phyloP scores from a whole-genome alignment of 306 rosid genomes.

The Macrotyloma uniflorum region DNA sequence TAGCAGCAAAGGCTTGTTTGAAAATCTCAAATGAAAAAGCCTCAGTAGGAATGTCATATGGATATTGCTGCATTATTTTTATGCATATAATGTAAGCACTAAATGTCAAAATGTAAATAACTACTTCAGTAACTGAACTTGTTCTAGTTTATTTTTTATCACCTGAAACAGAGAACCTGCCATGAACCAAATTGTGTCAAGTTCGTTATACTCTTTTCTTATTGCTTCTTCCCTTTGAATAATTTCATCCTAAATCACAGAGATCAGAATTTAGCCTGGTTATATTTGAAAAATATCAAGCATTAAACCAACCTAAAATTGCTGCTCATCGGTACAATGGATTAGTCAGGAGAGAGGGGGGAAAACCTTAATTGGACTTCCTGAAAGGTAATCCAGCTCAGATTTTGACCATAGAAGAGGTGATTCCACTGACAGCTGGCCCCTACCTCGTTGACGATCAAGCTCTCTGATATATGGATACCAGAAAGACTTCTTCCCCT shows the following conservation, averaged over 20 bases:
- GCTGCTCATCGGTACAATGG: background rate
- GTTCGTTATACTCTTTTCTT: constrained; percentile 91
- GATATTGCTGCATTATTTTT: constrained; percentile 80
- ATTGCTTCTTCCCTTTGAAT: constrained; percentile 86
- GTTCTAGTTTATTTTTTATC: constrained; percentile 20
- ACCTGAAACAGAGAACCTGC: constrained; percentile 99
- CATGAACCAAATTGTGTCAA: constrained; percentile 99
- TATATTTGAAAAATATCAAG: constrained; percentile 29
- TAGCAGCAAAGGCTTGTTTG: constrained; percentile 98
- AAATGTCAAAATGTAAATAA: constrained; percentile 6
- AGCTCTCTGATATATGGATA: constrained; percentile 90
- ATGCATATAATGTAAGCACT: constrained; percentile 38
- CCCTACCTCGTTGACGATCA: constrained; percentile 96
- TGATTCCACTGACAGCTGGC: constrained; percentile 90
- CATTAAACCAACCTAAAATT: constrained; percentile 34
- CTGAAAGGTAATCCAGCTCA: constrained; percentile 82
- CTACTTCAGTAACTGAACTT: background rate
- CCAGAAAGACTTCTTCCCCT: constrained; percentile 98
- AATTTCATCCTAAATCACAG: constrained; percentile 72
- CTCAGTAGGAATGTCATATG: constrained; percentile 94
- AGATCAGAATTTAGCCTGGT: constrained; percentile 36
- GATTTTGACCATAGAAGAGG: constrained; percentile 94
- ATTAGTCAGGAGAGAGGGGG: constrained; percentile 15
- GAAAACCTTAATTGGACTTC: constrained; percentile 89
- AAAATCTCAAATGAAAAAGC: constrained; percentile 96